Base-by-base conservation (phyloP, 768 basidiomycete genomes). In the Piloderma croceum region DNA sequence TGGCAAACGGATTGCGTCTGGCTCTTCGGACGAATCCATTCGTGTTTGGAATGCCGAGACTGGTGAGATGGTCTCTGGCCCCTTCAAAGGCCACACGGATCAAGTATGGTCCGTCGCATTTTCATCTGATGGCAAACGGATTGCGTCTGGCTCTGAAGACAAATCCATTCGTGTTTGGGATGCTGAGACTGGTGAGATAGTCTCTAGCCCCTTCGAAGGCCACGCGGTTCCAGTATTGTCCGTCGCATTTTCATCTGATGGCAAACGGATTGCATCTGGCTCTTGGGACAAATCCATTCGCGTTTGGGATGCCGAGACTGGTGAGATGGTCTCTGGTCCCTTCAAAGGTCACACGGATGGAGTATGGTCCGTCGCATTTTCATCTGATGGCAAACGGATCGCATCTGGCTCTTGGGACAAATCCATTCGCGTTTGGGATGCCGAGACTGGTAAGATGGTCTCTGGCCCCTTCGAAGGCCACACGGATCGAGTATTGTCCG, bases 381-480 rank as follows among this genome's bases (percentile, higher is more conserved):
- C 67, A 4, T 69, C 66, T 23, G 67, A 70, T 46, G 67, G 65
- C 9, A 57, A 58, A 34, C 49, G 18, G 24, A 50, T 66, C 11
- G 61, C 54, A 17, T 57, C 52, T 35, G 64, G 62, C n/a, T n/a
- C n/a, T n/a, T n/a, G n/a, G n/a, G n/a, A n/a, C n/a, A n/a, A n/a
- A n/a, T n/a, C n/a, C n/a, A n/a, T 64, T 57, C 42, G 24, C 52
- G 38, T 77, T 7, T 78, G 76, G 76, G 73, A 76, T 49, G 55
- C 72, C 7, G 49, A 54, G 21, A 64, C 64, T 12, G 74, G 75
- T 2, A 15, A 20, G 6, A 19, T 31, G 10, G 36, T 49, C 3
- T 46, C 51, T 21, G 47, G 53, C 24, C 32, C 38, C 5, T 47
- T 49, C 33, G n/a, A n/a, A n/a, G n/a, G n/a, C n/a, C n/a, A n/a